A percentile compares a stretch with the other conserved stretches of the same genome.
Evolutionary conservation across 2,329 filamentous ascomycete genomes (phyloP).

Genomic region (Colletotrichum caudatum): DNA sequence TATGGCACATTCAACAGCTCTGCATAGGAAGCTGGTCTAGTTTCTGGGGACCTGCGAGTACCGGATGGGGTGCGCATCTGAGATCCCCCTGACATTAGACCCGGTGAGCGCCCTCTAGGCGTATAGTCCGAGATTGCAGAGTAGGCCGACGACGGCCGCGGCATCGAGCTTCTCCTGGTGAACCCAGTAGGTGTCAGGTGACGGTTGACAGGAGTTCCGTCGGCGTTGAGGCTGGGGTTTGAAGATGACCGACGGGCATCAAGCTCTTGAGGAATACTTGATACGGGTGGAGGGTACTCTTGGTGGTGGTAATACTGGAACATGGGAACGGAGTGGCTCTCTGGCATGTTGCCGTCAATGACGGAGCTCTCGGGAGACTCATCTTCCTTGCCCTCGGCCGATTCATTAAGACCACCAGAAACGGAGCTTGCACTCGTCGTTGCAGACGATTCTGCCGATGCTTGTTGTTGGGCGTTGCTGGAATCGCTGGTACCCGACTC

Average conservation of each 20-base stretch:
- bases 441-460: constrained; percentile 65
- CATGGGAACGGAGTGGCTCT: constrained; percentile 63
- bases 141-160: constrained; percentile 81
- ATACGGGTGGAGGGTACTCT: constrained; percentile 56
- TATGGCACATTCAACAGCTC: constrained; percentile 78
- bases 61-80: constrained; percentile 61
- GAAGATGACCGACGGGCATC: constrained; percentile 59
- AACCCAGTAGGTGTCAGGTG: constrained; percentile 72
- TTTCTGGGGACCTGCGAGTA: constrained; percentile 68
- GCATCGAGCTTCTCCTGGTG: constrained; percentile 68
- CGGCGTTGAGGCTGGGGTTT: constrained; percentile 62
- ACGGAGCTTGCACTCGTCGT: constrained; percentile 69
- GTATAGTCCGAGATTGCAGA: constrained; percentile 79
- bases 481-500: constrained; percentile 63
- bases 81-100: constrained; percentile 55
- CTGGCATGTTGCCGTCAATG: constrained; percentile 57
- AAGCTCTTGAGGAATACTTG: constrained; percentile 57
- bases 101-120: constrained; percentile 72
- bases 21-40: constrained; percentile 65
- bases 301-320: constrained; percentile 74
- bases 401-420: constrained; percentile 61
- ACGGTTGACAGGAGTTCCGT: constrained; percentile 65
- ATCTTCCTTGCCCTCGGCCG: constrained; percentile 57
- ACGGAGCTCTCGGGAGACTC: constrained; percentile 65
- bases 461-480: constrained; percentile 62